Evolutionary conservation across 768 basidiomycete species (phyloP).

Genomic region (Psilocybe subaeruginosa): DNA sequence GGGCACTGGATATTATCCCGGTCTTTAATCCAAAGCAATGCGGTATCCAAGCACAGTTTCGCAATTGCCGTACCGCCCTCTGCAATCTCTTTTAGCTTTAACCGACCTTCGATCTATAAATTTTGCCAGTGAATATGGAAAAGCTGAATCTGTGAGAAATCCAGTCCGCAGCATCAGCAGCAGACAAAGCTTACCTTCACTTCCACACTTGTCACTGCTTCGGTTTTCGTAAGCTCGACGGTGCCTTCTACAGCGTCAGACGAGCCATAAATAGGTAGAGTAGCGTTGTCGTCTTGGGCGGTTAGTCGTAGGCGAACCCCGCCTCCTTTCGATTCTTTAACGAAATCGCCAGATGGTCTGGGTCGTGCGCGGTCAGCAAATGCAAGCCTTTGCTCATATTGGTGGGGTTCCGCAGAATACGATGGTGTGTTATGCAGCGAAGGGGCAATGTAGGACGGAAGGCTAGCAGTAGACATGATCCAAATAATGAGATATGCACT

Average conservation of each 20-base stretch:
- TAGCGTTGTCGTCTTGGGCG: conserved; percentile 52
- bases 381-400: conserved; percentile 56
- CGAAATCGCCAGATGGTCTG: conserved; percentile 50
- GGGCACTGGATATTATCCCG: conserved; percentile 50
- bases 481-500: not conserved
- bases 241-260: conserved; percentile 56
- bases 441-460: conserved; percentile 51
- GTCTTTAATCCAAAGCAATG: conserved; percentile 62
- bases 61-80: conserved; percentile 63
- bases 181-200: conserved; percentile 49
- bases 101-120: conserved; percentile 60
- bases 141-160: conserved; percentile 6
- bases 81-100: conserved; percentile 63
- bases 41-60: conserved; percentile 53
- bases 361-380: conserved; percentile 40
- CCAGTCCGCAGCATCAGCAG: conserved; percentile 5
- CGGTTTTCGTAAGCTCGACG: conserved; percentile 57
- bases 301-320: conserved; percentile 51
- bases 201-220: conserved; percentile 62
- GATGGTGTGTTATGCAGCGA: conserved; percentile 42
- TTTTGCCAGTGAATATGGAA: conserved; percentile 1
- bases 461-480: conserved; percentile 57
- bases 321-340: conserved; percentile 62
- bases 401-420: conserved; percentile 58
- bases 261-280: conserved; percentile 61